phyloP scores from a whole-genome alignment of 805 yeast species.

The Yarrowia alimentaria region DNA sequence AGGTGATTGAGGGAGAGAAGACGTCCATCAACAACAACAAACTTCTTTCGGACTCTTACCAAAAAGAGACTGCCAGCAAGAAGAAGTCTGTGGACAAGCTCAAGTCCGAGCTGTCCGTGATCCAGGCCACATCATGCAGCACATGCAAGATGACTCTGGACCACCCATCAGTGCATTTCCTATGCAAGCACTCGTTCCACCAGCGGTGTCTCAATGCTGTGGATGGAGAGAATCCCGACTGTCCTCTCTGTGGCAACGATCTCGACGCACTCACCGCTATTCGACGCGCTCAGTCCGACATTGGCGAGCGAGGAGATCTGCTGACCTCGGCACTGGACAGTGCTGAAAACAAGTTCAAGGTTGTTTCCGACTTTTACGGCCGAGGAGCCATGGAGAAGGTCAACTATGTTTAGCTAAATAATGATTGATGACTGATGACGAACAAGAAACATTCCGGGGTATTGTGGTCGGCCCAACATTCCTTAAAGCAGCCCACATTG shows the following conservation, averaged over 20 bases:
- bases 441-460: not conserved
- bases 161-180: slow-evolving; percentile 77
- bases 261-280: slow-evolving; percentile 62
- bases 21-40: slow-evolving; percentile 67
- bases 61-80: slow-evolving; percentile 59
- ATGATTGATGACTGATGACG: slow-evolving; percentile 17
- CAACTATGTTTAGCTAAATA: slow-evolving; percentile 6
- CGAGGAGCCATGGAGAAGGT: slow-evolving; percentile 65
- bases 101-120: slow-evolving; percentile 48
- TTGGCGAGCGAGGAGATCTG: slow-evolving; percentile 60
- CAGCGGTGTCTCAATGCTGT: slow-evolving; percentile 60
- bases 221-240: slow-evolving; percentile 41
- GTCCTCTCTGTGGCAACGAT: slow-evolving; percentile 78
- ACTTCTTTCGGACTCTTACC: slow-evolving; percentile 65
- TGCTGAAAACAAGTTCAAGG: slow-evolving; percentile 63
- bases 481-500: too few species aligned
- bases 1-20: slow-evolving; percentile 57
- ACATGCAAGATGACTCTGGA: slow-evolving; percentile 66
- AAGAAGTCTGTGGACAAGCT: slow-evolving; percentile 54
- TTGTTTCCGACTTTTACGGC: slow-evolving; percentile 78
- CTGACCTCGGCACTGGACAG: slow-evolving; percentile 56
- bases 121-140: slow-evolving; percentile 63
- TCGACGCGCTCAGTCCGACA: slow-evolving; percentile 57
- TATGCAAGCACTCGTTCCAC: slow-evolving; percentile 84
- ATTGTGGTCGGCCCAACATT: too few species aligned